Evolutionary conservation across 495 filamentous ascomycete species (phyloP).

Genomic region (Talaromyces adpressus): DNA sequence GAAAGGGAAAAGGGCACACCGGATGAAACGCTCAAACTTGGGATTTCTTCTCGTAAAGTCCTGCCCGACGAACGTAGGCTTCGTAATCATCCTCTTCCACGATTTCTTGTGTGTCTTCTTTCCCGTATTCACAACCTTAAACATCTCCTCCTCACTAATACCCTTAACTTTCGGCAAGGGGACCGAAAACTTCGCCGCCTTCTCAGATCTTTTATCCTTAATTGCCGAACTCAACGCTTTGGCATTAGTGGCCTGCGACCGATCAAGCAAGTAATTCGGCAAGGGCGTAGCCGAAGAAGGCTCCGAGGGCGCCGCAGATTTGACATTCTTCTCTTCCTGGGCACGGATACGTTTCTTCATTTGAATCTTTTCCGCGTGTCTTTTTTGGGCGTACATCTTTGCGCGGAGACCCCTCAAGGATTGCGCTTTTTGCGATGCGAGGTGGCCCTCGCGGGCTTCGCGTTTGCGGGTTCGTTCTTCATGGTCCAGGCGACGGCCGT

Average conservation of each 20-base stretch:
- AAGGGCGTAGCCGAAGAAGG: slow-evolving; percentile 61
- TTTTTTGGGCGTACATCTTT: slow-evolving; percentile 91
- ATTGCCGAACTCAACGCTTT: slow-evolving; percentile 81
- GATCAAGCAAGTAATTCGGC: slow-evolving; percentile 85
- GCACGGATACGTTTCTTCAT: slow-evolving; percentile 94
- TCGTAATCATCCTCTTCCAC: slow-evolving; percentile 96
- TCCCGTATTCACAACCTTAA: slow-evolving; percentile 95
- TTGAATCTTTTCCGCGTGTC: slow-evolving; percentile 97
- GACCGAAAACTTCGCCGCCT: slow-evolving; percentile 92
- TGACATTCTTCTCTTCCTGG: slow-evolving; percentile 92
- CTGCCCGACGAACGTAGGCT: slow-evolving; percentile 80
- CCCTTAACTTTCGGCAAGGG: slow-evolving; percentile 91
- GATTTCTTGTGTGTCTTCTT: slow-evolving; percentile 71
- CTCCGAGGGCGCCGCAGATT: slow-evolving; percentile 71
- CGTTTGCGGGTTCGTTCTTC: slow-evolving; percentile 89
- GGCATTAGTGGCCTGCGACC: slow-evolving; percentile 74
- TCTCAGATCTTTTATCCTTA: slow-evolving; percentile 84
- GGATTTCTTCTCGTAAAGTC: slow-evolving; percentile 90
- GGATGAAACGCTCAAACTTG: slow-evolving; percentile 87
- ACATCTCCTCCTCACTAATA: slow-evolving; percentile 96
- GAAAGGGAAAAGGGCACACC: slow-evolving; percentile 29
- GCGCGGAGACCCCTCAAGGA: slow-evolving; percentile 85
- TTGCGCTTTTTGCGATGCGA: slow-evolving; percentile 78
- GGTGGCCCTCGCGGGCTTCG: slow-evolving; percentile 78
- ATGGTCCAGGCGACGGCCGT: slow-evolving; percentile 56